Conservation (phyloP, 2,329 filamentous ascomycete genomes). For the Penicillium sp. region DNA sequence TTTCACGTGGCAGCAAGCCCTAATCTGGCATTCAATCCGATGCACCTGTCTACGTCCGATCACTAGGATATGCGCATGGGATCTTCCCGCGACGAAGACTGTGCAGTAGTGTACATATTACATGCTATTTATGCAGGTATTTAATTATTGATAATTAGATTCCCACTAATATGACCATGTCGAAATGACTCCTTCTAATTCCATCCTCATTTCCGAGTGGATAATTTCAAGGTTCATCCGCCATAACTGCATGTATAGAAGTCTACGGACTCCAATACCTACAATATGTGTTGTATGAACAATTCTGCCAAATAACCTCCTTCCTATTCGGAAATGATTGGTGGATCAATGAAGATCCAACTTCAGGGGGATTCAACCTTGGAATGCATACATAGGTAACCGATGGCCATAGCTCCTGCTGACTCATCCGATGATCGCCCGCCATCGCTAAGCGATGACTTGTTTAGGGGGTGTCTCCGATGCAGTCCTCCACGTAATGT, state of each 20-base stretch:
- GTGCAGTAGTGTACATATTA: constrained; percentile 2
- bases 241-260: background rate
- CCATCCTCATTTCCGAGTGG: background rate
- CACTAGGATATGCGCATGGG: constrained; percentile 6
- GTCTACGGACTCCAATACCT: background rate
- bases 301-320: constrained; percentile 19
- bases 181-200: background rate
- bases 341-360: constrained; percentile 14
- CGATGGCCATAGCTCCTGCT: constrained; percentile 32
- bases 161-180: background rate
- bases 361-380: constrained; percentile 10
- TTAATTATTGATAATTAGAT: background rate
- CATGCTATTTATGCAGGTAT: background rate
- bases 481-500: constrained; percentile 8
- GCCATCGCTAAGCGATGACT: constrained; percentile 11
- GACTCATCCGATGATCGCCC: constrained; percentile 12
- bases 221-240: background rate
- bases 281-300: too few species aligned
- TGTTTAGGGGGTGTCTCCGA: constrained; percentile 23
- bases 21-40: constrained; percentile 34
- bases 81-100: constrained; percentile 9
- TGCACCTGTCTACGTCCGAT: constrained; percentile 15
- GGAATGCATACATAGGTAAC: constrained; percentile 14
- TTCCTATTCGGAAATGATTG: constrained; percentile 24
- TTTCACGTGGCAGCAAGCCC: constrained; percentile 14